A percentile compares a stretch with the other conserved stretches of the same genome.
Evolutionary conservation across 495 filamentous ascomycete genomes (phyloP).

Genomic region (Poronia punctata): DNA sequence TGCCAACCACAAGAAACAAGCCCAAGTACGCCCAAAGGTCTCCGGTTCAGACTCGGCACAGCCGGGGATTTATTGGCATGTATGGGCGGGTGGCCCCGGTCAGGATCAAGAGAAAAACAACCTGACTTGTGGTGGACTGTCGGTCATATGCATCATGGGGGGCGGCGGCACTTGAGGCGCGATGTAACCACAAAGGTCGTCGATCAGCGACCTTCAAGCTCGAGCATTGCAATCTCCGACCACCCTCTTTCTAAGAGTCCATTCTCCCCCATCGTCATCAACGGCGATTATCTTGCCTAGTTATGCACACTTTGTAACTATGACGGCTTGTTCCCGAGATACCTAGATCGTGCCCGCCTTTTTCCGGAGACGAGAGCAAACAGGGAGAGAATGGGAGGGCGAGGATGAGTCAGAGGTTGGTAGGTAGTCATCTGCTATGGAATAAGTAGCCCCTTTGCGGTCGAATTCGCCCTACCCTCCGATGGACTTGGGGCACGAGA

Average conservation of each 20-base stretch:
- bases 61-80: constrained; percentile 4
- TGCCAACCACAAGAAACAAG: too few species aligned
- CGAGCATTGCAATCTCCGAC: constrained; percentile 2
- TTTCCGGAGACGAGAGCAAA: background rate
- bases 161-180: constrained; percentile 7
- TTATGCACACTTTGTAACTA: background rate
- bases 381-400: too few species aligned
- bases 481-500: too few species aligned
- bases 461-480: too few species aligned
- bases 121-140: background rate
- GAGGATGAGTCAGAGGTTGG: too few species aligned
- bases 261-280: background rate
- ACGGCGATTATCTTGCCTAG: background rate
- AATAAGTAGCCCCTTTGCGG: too few species aligned
- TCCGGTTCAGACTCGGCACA: too few species aligned
- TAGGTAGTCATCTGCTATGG: too few species aligned
- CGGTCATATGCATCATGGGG: constrained; percentile 9
- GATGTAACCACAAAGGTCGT: constrained; percentile 8
- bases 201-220: constrained; percentile 1
- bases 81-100: constrained; percentile 2
- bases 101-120: background rate
- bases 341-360: too few species aligned
- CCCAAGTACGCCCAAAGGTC: too few species aligned
- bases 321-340: background rate
- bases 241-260: constrained; percentile 1